Evolutionary conservation across 306 rosid species (phyloP).

Genomic region (Cucurbita moschata): DNA sequence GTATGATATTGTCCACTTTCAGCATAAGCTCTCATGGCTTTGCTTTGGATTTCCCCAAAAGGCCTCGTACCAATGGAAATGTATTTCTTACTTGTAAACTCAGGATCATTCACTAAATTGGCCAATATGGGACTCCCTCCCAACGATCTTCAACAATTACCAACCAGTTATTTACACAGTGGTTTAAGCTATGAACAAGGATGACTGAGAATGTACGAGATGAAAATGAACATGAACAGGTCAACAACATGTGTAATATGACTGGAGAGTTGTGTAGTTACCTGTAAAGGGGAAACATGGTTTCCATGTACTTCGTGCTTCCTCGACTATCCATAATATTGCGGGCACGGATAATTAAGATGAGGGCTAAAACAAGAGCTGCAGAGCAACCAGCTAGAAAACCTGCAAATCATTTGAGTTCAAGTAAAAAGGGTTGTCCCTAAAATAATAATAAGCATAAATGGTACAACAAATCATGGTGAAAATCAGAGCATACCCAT

Average conservation of each 20-base stretch:
- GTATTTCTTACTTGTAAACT: too few relatives aligned
- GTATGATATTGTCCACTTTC: too few relatives aligned
- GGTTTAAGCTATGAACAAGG: neutral
- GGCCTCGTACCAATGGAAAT: too few relatives aligned
- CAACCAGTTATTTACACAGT: neutral
- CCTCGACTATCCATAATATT: constrained; percentile 19
- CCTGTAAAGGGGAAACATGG: constrained; percentile 70
- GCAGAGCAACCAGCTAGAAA: constrained; percentile 51
- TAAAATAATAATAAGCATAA: neutral
- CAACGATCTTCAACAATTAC: neutral
- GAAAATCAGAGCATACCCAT: constrained; percentile 23
- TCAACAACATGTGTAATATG: neutral
- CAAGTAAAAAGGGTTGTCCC: neutral
- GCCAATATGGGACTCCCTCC: too few relatives aligned
- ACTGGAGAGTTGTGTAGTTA: neutral
- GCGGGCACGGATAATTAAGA: constrained; percentile 27
- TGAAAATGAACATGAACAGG: neutral
- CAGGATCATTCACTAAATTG: too few relatives aligned
- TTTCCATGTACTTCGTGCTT: constrained; percentile 37
- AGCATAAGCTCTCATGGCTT: too few relatives aligned
- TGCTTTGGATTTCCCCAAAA: too few relatives aligned
- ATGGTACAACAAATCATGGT: neutral
- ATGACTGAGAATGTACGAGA: neutral
- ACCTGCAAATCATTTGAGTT: constrained; percentile 19
- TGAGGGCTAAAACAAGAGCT: constrained; percentile 38